Conservation (phyloP, 1,139 yeast species). For the Taphrina sp. region DNA sequence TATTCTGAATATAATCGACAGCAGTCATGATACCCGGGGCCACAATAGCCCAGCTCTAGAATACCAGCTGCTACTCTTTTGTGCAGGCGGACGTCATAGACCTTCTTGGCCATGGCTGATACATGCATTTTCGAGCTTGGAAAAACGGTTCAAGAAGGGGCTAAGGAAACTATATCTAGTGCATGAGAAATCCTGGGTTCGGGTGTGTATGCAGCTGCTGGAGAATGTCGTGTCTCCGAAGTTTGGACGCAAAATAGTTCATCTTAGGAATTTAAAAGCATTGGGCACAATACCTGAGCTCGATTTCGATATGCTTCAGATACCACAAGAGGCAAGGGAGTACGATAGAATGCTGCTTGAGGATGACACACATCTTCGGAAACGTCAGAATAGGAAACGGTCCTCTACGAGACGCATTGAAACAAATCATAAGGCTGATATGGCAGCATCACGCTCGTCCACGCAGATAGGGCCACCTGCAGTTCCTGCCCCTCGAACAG, state of each 20-base stretch:
- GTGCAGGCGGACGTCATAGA: constrained; percentile 45
- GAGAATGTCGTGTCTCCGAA: constrained; percentile 30
- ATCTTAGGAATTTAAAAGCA: constrained; percentile 58
- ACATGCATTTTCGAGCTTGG: constrained; percentile 66
- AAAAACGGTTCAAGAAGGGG: constrained; percentile 57
- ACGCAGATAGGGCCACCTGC: background rate
- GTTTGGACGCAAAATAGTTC: constrained; percentile 25
- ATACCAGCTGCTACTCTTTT: constrained; percentile 15
- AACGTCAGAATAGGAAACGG: too few relatives aligned
- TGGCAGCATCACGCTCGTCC: background rate
- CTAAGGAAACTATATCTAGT: constrained; percentile 70
- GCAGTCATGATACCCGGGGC: background rate
- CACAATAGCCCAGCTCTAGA: background rate
- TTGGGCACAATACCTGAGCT: constrained; percentile 53
- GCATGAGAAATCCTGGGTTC: constrained; percentile 88
- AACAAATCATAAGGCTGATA: background rate
- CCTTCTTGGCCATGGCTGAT: constrained; percentile 75
- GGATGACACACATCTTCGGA: constrained; percentile 11
- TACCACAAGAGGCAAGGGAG: constrained; percentile 69
- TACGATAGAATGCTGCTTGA: constrained; percentile 47
- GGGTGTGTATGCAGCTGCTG: constrained; percentile 68
- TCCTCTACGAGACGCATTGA: too few relatives aligned
- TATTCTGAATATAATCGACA: constrained; percentile 35
- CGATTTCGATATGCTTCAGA: constrained; percentile 73
- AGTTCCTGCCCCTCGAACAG: background rate